Evolutionary conservation across 805 yeast genomes (phyloP), one percentile per base, ranked within the genome.

Genomic region (Lipomyces spencermartinsiae): DNA sequence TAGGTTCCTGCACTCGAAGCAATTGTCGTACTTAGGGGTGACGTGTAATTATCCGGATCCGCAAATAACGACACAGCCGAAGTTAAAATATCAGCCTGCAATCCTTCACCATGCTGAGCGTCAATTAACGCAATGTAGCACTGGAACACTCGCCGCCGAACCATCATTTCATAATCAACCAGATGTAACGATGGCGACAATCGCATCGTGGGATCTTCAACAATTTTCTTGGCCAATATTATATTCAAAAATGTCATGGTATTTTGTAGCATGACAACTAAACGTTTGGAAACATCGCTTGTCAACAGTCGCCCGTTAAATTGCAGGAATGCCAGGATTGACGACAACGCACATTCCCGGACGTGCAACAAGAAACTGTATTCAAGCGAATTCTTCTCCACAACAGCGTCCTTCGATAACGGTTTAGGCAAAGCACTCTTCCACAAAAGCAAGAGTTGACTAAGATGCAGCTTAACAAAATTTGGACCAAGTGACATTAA

Each of bases 401-500:
- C 59, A 19, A 39, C 63, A 2, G 68, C 25, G 63, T 84, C 82
- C 1, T 85, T 80, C 58, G 85, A 85, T 16, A 72, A 62, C 4
- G 75, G 78, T 61, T 74, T 73, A 1, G 86, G 83, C 51, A 87
- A 73, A 7, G 88, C 79, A 56, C 84, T 83, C 69, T 87, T 87
- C 93, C 93, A 90, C 65, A 89, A 80, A 9, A 82, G 76, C 58
- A 90, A 77, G 61, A 90, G 80, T 71, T 88, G 92, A 2, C 87
- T 83, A 14, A 84, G 78, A 70, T 88, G 89, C 65, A 86, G 80
- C 61, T 82, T 80, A 49, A 90, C 79, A 65, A 86, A 84, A 31
- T 81, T 78, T 16, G 83, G 83, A 49, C 89, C 90, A 0, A 86
- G 84, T 61, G 87, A 84, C 82, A 90, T 85, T 3, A 89, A 76